Evolutionary conservation across 192 early-diverging fungal species (phyloP).

Genomic region (Helicostylum pulchrum): DNA sequence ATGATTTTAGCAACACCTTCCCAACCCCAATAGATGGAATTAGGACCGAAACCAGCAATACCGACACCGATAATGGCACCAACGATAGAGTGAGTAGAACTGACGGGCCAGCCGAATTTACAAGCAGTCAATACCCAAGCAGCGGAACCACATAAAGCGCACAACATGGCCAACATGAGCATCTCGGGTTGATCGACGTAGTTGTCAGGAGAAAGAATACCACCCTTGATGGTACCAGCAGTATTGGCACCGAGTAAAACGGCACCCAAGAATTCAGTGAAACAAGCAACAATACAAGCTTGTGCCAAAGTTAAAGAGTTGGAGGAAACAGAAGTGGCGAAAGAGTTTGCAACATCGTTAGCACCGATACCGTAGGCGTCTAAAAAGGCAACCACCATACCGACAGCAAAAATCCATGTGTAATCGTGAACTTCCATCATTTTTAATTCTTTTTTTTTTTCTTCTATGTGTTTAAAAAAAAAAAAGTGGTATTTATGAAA

Average conservation of each 20-base stretch:
- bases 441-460: not conserved
- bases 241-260: slow-evolving; percentile 68
- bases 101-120: slow-evolving; percentile 66
- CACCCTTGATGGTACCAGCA: slow-evolving; percentile 78
- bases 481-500: not conserved
- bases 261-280: slow-evolving; percentile 81
- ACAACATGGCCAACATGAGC: slow-evolving; percentile 83
- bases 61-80: slow-evolving; percentile 74
- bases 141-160: slow-evolving; percentile 74
- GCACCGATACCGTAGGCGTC: slow-evolving; percentile 80
- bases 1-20: slow-evolving; percentile 53
- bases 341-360: slow-evolving; percentile 89
- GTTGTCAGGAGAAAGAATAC: slow-evolving; percentile 55
- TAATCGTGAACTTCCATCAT: slow-evolving; percentile 35
- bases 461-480: not conserved
- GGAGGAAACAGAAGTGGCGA: slow-evolving; percentile 82
- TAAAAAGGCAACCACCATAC: slow-evolving; percentile 59
- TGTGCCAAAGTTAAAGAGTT: slow-evolving; percentile 72
- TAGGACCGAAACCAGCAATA: slow-evolving; percentile 65
- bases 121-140: slow-evolving; percentile 72
- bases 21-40: slow-evolving; percentile 62
- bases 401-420: slow-evolving; percentile 67
- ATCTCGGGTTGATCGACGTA: slow-evolving; percentile 65
- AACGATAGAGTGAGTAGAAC: slow-evolving; percentile 82
- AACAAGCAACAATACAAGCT: slow-evolving; percentile 74